These are phyloP conservation scores for Ganoderma lucidum DNA, from an alignment of 1,284 basidiomycete species.

Conservation along the genomic window DNA sequence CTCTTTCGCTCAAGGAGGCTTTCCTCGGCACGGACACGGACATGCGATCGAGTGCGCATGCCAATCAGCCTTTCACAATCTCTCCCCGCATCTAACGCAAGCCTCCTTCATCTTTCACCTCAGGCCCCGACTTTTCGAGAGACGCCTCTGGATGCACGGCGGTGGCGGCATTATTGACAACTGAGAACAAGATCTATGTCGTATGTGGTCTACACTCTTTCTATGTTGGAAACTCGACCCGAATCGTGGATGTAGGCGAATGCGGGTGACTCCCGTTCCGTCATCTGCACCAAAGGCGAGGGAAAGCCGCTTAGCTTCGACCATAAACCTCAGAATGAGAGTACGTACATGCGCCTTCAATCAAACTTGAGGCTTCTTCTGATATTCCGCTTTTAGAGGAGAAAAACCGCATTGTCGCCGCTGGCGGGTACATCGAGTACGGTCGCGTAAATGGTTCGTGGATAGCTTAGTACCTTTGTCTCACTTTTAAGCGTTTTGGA, in stretches of 20 bases:
- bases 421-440: slow-evolving; percentile 98
- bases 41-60: slow-evolving; percentile 78
- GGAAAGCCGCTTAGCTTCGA: slow-evolving; percentile 92
- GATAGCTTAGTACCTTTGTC: slow-evolving; percentile 10
- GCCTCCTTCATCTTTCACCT: slow-evolving; percentile 15
- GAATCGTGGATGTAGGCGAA: slow-evolving; percentile 76
- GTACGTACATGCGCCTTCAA: slow-evolving; percentile 50
- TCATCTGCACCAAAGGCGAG: slow-evolving; percentile 88
- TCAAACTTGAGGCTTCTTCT: slow-evolving; percentile 10
- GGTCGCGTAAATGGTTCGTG: slow-evolving; percentile 94
- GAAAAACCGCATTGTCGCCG: slow-evolving; percentile 86
- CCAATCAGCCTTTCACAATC: slow-evolving; percentile 9
- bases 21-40: slow-evolving; percentile 98
- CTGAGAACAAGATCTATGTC: slow-evolving; percentile 82
- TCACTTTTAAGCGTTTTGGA: slow-evolving; percentile 19
- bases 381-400: slow-evolving; percentile 62
- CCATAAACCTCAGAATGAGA: slow-evolving; percentile 93
- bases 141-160: slow-evolving; percentile 99
- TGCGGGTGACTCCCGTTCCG: slow-evolving; percentile 95
- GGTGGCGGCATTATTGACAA: slow-evolving; percentile 86
- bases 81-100: slow-evolving; percentile 22
- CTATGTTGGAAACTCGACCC: not conserved
- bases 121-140: slow-evolving; percentile 87
- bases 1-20: slow-evolving; percentile 84
- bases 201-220: slow-evolving; percentile 52